Evolutionary conservation across 2,329 filamentous ascomycete species (phyloP).

Genomic region (Alternaria brassicicola): DNA sequence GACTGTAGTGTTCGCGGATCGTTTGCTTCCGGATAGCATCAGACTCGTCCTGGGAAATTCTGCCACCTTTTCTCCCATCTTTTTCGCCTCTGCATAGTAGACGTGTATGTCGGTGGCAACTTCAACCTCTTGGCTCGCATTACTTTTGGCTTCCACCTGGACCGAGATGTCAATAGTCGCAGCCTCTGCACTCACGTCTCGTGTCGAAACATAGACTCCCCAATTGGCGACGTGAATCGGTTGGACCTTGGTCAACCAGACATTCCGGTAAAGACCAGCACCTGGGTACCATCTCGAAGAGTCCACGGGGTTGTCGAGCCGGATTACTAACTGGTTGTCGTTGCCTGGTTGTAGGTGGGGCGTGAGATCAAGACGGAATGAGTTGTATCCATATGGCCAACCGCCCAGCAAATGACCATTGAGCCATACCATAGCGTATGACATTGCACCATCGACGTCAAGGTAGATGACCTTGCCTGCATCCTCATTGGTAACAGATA

Average conservation of each 20-base stretch:
- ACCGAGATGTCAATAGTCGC: constrained; percentile 56
- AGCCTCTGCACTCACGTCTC: constrained; percentile 51
- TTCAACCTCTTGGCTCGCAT: constrained; percentile 42
- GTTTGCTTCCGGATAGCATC: constrained; percentile 30
- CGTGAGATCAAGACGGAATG: not conserved
- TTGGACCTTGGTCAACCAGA: constrained; percentile 59
- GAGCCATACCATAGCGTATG: constrained; percentile 57
- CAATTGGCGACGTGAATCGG: constrained; percentile 56
- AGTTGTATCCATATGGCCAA: constrained; percentile 57
- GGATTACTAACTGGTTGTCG: constrained; percentile 51
- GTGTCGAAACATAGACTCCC: constrained; percentile 57
- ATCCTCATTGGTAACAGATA: constrained; percentile 41
- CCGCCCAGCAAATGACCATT: constrained; percentile 58
- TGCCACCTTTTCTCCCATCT: constrained; percentile 21
- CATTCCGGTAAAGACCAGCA: constrained; percentile 59
- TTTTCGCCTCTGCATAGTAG: constrained; percentile 43
- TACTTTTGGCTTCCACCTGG: constrained; percentile 35
- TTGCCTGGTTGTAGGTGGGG: not conserved
- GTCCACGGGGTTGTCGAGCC: constrained; percentile 56
- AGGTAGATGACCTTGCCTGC: constrained; percentile 52
- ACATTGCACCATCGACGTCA: constrained; percentile 59
- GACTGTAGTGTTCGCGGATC: constrained; percentile 46
- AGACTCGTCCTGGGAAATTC: not conserved
- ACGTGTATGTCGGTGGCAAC: constrained; percentile 52
- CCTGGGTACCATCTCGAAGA: constrained; percentile 61